Base-by-base conservation (phyloP, 106 monocot species). In the Posidonia australis region DNA sequence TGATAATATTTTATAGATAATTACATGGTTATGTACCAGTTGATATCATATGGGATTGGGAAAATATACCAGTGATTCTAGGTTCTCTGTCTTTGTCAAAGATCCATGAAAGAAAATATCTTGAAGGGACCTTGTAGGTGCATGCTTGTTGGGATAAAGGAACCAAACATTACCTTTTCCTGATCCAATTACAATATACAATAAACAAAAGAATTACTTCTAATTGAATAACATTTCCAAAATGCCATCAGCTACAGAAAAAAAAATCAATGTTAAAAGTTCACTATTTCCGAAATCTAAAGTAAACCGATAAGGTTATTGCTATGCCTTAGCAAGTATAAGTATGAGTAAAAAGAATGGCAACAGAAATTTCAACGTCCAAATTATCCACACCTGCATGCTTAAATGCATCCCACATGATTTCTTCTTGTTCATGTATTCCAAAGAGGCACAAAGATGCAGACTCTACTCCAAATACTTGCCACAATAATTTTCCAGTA, bases 401-500 rank as follows among this genome's bases (percentile, higher is more conserved):
- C 48, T 58, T 71, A 52, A 96, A 96, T 64, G 79, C 76, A 67
- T 84, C 74, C 96, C 96, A 96, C 96, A 96, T 96, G 32, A 86
- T 86, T 46, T 86, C 86, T 82, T 93, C 93, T 53, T 83, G 81
- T 73, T 93, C 93, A 30, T 20, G 67, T 62, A 89, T 83, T 43
- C 93, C 93, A 74, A 78, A 90, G 47, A 96, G 65, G 64, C 90
- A 96, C 64, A 96, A 60, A 30, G 78, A 54, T 69, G 90, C 90
- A 75, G 84, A 68, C 62, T 87, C 73, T 73, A 60, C 71, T 49
- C 96, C 96, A 79, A 96, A 96, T 51, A 87, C 69, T 83, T 96
- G 84, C 90, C 96, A 96, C 18, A 96, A 61, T 44, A 96, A 80
- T 47, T 96, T 96, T 61, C 96, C 96, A 54, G 96, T 90, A 64